phyloP scores from a whole-genome alignment of 495 filamentous ascomycete species.

The Aspergillus incahuasiensis region DNA sequence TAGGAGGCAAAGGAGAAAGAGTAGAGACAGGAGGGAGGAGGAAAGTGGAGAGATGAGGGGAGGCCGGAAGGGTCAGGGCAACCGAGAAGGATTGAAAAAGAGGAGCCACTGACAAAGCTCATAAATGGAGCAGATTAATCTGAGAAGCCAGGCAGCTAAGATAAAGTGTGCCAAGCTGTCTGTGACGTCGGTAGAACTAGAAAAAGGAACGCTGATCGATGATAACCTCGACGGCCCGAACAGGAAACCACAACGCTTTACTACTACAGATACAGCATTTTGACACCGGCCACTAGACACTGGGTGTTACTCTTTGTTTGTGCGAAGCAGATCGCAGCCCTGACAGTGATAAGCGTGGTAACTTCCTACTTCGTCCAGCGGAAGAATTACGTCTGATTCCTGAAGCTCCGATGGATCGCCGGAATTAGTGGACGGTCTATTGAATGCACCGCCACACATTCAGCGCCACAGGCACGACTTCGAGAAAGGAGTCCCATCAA shows the following conservation, averaged over 20 bases:
- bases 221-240: neutral
- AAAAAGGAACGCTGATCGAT: slow-evolving; percentile 9
- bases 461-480: slow-evolving; percentile 4
- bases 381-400: neutral
- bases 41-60: neutral
- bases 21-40: neutral
- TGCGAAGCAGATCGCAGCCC: neutral
- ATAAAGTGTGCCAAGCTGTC: neutral
- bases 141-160: neutral
- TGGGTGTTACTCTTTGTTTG: no score
- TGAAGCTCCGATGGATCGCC: slow-evolving; percentile 7
- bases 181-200: slow-evolving; percentile 11
- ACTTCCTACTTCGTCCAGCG: neutral
- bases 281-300: no score
- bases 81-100: neutral
- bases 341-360: neutral
- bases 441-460: slow-evolving; percentile 18
- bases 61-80: slow-evolving; percentile 3
- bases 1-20: neutral
- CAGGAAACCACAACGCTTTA: neutral
- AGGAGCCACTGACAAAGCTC: slow-evolving; percentile 6
- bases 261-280: neutral
- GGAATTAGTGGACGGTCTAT: slow-evolving; percentile 19
- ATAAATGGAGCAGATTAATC: neutral
- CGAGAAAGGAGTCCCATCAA: neutral